phyloP scores from a whole-genome alignment of 1,284 basidiomycete genomes.

The Phellinidium pouzarii region DNA sequence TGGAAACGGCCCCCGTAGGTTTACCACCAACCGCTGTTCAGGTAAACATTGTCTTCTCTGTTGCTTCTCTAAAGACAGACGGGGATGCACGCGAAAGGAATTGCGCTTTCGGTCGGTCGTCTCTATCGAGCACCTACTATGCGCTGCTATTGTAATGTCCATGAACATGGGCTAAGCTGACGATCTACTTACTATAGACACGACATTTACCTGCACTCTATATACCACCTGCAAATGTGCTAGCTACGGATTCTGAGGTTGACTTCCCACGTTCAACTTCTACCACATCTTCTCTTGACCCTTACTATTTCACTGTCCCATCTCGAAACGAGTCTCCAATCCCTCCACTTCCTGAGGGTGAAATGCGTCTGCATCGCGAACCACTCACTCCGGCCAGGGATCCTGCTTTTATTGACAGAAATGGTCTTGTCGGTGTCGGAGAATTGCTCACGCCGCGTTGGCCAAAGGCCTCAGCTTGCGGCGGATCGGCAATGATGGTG shows the following conservation, averaged over 20 bases:
- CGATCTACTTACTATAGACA: background rate
- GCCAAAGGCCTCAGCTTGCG: slow-evolving; percentile 41
- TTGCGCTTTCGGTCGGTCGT: background rate
- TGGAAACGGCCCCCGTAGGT: background rate
- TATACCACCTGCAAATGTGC: slow-evolving; percentile 7
- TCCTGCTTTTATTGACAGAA: slow-evolving; percentile 80
- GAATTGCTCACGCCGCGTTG: slow-evolving; percentile 97
- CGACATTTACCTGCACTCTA: slow-evolving; percentile 2
- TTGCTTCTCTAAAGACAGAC: background rate
- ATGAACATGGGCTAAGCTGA: background rate
- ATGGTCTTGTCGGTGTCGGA: slow-evolving; percentile 87
- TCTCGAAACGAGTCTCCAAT: slow-evolving; percentile 59
- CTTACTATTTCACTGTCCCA: slow-evolving; percentile 71
- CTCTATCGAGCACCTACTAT: background rate
- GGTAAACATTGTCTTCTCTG: slow-evolving; percentile 1
- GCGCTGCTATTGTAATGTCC: background rate
- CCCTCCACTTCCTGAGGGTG: slow-evolving; percentile 38
- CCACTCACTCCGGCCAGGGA: slow-evolving; percentile 71
- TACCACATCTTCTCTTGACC: slow-evolving; percentile 70
- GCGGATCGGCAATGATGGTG: slow-evolving; percentile 24
- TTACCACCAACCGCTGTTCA: background rate
- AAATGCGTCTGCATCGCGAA: slow-evolving; percentile 28
- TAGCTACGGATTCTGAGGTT: slow-evolving; percentile 11
- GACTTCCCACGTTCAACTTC: slow-evolving; percentile 47
- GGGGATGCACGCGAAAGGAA: background rate